Evolutionary conservation across 2,329 filamentous ascomycete species (phyloP), one percentile per base, ranked within the genome.

Genomic region (Ciborinia camelliae): DNA sequence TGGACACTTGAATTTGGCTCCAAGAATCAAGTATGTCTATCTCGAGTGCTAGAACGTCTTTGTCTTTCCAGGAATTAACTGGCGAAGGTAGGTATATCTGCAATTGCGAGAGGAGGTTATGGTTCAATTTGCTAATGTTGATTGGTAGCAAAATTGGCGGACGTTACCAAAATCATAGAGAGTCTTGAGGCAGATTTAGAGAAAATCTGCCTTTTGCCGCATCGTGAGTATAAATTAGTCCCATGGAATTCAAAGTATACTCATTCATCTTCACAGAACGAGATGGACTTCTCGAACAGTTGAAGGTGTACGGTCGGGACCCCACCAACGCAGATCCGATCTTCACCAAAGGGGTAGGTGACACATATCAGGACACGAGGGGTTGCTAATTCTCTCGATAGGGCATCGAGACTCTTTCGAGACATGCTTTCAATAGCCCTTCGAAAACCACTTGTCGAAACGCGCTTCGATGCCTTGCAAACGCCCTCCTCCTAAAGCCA

Each of bases 381-480:
- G 45, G n/a, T 52, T 30, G 53, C 70, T 72, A 65, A 72, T 54
- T 32, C 66, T 20, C 26, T 30, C 23, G 32, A 52, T 28, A 96
- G 90, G 91, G 91, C 18, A 89, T 97, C 58, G 81, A 84, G 65
- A 89, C 86, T 53, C 81, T 98, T 51, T 82, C 86, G 37, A 83
- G 80, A 60, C 88, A 94, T 80, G 90, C 89, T 4, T 91, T 97
- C 71, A 83, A 90, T 58, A 86, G 83, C 67, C 79, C 82, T 32
- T 86, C 84, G 3, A 79, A 79, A 37, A 82, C 82, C 10, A 86
- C 88, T 1, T 89, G 90, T 2, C 86, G 88, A 65, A 90, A 92
- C 73, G 93, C 87, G 1, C 80, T 97, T 47, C 85, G 92, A 71
- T 93, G 92, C 71, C 78, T 98, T 55, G 93, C 91, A 71, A 98